Conservation (phyloP, 2,329 filamentous ascomycete species). For the Fusarium tjaetaba region DNA sequence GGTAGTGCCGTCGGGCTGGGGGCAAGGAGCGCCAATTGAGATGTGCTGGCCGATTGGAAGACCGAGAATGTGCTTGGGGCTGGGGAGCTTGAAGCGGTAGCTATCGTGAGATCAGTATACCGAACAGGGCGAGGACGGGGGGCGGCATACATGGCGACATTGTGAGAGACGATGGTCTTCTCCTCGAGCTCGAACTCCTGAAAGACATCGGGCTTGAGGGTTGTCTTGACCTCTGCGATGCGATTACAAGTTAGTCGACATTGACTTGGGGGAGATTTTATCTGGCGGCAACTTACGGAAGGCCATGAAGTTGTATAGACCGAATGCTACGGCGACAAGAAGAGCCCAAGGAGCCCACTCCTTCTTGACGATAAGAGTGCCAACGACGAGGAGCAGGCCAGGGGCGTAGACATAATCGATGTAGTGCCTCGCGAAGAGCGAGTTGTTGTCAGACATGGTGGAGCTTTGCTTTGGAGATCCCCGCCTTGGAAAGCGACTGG, state of each 20-base stretch:
- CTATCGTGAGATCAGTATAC: constrained; percentile 52
- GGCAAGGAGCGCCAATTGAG: constrained; percentile 84
- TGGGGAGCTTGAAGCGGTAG: constrained; percentile 92
- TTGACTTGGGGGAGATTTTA: background rate
- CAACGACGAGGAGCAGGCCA: constrained; percentile 79
- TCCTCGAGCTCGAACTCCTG: constrained; percentile 93
- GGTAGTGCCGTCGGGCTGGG: constrained; percentile 72
- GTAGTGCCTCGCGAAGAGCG: constrained; percentile 66
- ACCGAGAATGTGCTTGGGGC: constrained; percentile 82
- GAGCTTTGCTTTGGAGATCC: constrained; percentile 25
- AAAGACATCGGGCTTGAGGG: constrained; percentile 87
- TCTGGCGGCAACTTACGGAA: constrained; percentile 66
- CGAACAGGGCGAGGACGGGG: background rate
- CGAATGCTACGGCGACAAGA: constrained; percentile 71
- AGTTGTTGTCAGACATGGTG: constrained; percentile 41
- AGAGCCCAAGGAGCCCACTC: constrained; percentile 80
- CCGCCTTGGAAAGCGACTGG: constrained; percentile 26
- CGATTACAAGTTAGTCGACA: constrained; percentile 20
- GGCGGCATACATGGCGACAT: constrained; percentile 85
- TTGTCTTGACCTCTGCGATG: constrained; percentile 77
- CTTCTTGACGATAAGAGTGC: constrained; percentile 79
- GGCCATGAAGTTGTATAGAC: constrained; percentile 75
- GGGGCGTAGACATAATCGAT: constrained; percentile 87
- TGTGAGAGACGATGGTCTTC: constrained; percentile 96
- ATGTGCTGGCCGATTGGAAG: constrained; percentile 99